Evolutionary conservation across 495 filamentous ascomycete genomes (phyloP).

Genomic region (Penicillium steckii): DNA sequence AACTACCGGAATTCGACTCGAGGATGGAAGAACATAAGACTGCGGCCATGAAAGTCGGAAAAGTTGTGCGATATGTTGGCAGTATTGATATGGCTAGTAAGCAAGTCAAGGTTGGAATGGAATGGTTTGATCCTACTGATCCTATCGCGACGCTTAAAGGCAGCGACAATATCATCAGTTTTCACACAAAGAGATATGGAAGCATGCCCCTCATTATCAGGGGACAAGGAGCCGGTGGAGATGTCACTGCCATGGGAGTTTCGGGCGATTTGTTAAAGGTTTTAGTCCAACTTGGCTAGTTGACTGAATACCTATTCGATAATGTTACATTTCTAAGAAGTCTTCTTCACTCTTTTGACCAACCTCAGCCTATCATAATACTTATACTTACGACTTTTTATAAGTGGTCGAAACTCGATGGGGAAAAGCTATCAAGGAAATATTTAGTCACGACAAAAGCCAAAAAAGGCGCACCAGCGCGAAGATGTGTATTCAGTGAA

Average conservation of each 20-base stretch:
- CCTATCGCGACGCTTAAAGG: slow-evolving; percentile 3
- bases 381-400: too few relatives aligned
- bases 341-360: too few relatives aligned
- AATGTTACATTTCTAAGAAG: too few relatives aligned
- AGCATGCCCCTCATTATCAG: slow-evolving; percentile 1
- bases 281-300: neutral
- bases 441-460: too few relatives aligned
- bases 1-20: neutral
- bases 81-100: slow-evolving; percentile 4
- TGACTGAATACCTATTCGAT: neutral
- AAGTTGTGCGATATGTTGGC: slow-evolving; percentile 1
- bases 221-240: neutral
- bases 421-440: too few relatives aligned
- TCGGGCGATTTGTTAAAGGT: slow-evolving; percentile 1
- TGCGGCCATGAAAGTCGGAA: neutral
- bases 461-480: too few relatives aligned
- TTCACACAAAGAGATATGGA: slow-evolving; percentile 3
- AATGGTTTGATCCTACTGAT: slow-evolving; percentile 1
- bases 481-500: too few relatives aligned
- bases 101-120: slow-evolving; percentile 3
- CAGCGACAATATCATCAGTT: slow-evolving; percentile 6
- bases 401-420: too few relatives aligned
- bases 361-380: too few relatives aligned
- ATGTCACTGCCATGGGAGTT: slow-evolving; percentile 5
- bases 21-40: slow-evolving; percentile 1